Conservation (phyloP, 768 basidiomycete genomes). For the Trichaptum fuscoviolaceum region DNA sequence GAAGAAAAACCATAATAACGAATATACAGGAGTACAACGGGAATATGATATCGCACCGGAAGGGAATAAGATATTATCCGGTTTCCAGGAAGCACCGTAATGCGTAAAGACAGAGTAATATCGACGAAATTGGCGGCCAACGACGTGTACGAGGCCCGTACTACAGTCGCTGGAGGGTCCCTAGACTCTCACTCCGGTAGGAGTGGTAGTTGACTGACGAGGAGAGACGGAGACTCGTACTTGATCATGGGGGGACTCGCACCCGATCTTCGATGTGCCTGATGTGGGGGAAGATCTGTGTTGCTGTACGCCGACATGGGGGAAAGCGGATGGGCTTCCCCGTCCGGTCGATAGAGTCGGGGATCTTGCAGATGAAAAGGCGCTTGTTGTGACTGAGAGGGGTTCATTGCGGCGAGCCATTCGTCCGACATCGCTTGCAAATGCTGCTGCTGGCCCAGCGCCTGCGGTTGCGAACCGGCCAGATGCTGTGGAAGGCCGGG, state of each 20-base stretch:
- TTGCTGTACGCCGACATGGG: conserved; percentile 25
- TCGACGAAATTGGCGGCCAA: background rate
- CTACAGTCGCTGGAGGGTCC: background rate
- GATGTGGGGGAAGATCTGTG: conserved; percentile 17
- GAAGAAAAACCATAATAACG: background rate
- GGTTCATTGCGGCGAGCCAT: background rate
- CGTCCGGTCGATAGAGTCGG: conserved; percentile 12
- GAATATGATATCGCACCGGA: background rate
- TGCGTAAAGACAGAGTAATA: background rate
- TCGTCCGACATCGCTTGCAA: background rate
- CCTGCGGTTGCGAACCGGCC: conserved; percentile 24
- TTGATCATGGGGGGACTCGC: conserved; percentile 27
- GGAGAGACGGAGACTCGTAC: conserved; percentile 40
- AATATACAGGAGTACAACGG: background rate
- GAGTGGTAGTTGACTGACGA: conserved; percentile 36
- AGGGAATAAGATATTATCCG: background rate
- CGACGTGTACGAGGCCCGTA: background rate
- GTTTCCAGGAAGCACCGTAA: background rate
- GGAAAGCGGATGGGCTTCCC: conserved; percentile 29
- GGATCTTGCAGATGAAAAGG: background rate
- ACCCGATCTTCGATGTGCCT: conserved; percentile 17
- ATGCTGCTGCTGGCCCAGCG: conserved; percentile 17
- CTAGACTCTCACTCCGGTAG: conserved; percentile 45
- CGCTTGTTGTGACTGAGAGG: background rate
- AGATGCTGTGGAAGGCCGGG: conserved; percentile 5